These are phyloP conservation scores for Penicillium verrucosum DNA, from an alignment of 2,329 filamentous ascomycete genomes.

Conservation along the genomic window DNA sequence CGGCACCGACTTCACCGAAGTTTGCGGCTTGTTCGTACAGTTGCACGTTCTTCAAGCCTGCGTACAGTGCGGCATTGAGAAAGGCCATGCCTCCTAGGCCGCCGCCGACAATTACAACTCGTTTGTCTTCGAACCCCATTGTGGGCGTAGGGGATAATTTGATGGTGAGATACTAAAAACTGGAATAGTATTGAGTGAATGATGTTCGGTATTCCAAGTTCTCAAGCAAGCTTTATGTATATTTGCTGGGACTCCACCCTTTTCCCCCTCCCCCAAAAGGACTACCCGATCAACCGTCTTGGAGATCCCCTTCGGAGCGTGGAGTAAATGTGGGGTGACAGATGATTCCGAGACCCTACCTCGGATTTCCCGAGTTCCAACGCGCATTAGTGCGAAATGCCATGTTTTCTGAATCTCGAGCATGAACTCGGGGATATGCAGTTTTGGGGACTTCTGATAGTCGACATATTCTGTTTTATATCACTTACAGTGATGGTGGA, in stretches of 20 bases:
- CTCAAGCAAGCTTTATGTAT: slow-evolving; percentile 11
- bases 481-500: not conserved
- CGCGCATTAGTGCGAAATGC: no score
- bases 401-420: not conserved
- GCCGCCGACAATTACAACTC: slow-evolving; percentile 36
- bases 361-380: slow-evolving; percentile 8
- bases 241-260: not conserved
- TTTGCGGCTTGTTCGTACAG: slow-evolving; percentile 39
- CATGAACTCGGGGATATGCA: not conserved
- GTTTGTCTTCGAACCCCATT: slow-evolving; percentile 31
- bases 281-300: slow-evolving; percentile 14
- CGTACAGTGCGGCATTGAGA: slow-evolving; percentile 36
- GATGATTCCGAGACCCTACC: slow-evolving; percentile 8
- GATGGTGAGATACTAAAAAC: not conserved
- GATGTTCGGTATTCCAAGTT: not conserved
- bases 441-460: not conserved
- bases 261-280: not conserved
- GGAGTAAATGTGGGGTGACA: slow-evolving; percentile 17
- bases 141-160: not conserved
- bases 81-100: slow-evolving; percentile 39
- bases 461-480: not conserved
- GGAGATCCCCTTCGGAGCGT: slow-evolving; percentile 17
- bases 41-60: slow-evolving; percentile 30
- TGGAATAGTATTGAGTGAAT: not conserved
- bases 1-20: slow-evolving; percentile 40